A percentile compares a stretch with the other conserved stretches of the same genome.
These are phyloP conservation scores for Paragyromitra xinjiangensis DNA, from an alignment of 495 filamentous ascomycete species.

Conservation along the genomic window DNA sequence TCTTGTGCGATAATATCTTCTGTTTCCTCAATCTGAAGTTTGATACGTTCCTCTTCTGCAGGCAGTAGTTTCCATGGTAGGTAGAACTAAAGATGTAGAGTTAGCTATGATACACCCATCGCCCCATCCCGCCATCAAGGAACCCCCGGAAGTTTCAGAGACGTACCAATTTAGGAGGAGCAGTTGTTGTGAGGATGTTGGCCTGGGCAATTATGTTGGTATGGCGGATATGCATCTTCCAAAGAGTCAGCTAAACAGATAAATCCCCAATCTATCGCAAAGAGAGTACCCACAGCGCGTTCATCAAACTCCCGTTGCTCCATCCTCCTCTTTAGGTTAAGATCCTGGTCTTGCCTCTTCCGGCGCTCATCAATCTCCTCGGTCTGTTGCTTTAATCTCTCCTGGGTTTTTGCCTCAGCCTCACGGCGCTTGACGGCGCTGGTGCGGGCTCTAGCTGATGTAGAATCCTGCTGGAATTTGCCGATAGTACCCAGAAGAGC, in stretches of 20 bases:
- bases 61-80: conserved; percentile 80
- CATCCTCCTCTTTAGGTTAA: conserved; percentile 67
- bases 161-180: conserved; percentile 80
- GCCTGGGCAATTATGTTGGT: conserved; percentile 75
- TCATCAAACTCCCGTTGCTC: conserved; percentile 82
- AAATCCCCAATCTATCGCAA: background rate
- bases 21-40: conserved; percentile 67
- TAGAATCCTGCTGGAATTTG: conserved; percentile 67
- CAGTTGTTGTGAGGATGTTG: conserved; percentile 75
- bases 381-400: conserved; percentile 78
- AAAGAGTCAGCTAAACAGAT: conserved; percentile 53
- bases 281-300: conserved; percentile 70
- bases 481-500: conserved; percentile 86
- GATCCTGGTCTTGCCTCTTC: conserved; percentile 69
- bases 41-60: conserved; percentile 70
- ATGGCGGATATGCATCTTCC: conserved; percentile 82
- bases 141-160: conserved; percentile 3
- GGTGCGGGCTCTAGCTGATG: conserved; percentile 66
- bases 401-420: conserved; percentile 88
- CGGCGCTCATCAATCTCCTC: conserved; percentile 75
- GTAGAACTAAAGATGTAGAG: conserved; percentile 71
- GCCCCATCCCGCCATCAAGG: background rate
- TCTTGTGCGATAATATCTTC: conserved; percentile 65
- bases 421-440: conserved; percentile 81
- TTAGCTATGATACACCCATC: conserved; percentile 51